phyloP scores from a whole-genome alignment of 2,329 filamentous ascomycete genomes.

The Saccharata proteae region DNA sequence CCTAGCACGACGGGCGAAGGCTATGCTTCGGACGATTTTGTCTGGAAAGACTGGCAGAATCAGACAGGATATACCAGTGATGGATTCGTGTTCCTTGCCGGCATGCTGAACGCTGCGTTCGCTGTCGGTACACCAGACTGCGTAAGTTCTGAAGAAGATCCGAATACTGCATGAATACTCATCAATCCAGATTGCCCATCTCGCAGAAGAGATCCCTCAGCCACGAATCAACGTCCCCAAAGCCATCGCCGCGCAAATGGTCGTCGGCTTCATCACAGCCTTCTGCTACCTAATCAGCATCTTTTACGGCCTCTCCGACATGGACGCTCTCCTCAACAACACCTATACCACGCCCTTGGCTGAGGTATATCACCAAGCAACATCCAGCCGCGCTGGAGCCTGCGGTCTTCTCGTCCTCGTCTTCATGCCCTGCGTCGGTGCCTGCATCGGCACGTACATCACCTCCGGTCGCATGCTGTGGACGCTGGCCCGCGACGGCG shows the following conservation, averaged over 20 bases:
- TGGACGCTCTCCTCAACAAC: constrained; percentile 40
- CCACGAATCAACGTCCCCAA: constrained; percentile 29
- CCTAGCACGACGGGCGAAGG: constrained; percentile 32
- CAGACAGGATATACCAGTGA: constrained; percentile 35
- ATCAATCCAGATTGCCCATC: constrained; percentile 39
- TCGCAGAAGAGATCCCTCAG: constrained; percentile 38
- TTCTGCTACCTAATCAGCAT: constrained; percentile 26
- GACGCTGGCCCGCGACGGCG: constrained; percentile 47
- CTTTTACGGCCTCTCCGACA: constrained; percentile 47
- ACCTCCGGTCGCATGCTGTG: constrained; percentile 51
- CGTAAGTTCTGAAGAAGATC: too few relatives aligned
- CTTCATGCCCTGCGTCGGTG: constrained; percentile 40
- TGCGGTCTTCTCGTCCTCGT: constrained; percentile 39
- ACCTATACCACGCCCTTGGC: constrained; percentile 48
- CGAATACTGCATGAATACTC: constrained; percentile 53
- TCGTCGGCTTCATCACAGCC: constrained; percentile 23
- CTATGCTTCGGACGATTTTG: constrained; percentile 28
- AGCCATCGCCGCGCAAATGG: constrained; percentile 26
- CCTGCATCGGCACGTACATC: constrained; percentile 45
- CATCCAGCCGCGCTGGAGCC: constrained; percentile 26
- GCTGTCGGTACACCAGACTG: constrained; percentile 55
- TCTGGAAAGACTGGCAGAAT: constrained; percentile 37
- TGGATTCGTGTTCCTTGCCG: constrained; percentile 52
- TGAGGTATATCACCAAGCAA: constrained; percentile 48
- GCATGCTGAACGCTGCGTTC: constrained; percentile 59